Percentiles rank a stretch among this genome's conserved stretches.
phyloP scores from a whole-genome alignment of 768 basidiomycete species.

The Termitomyces sp. region DNA sequence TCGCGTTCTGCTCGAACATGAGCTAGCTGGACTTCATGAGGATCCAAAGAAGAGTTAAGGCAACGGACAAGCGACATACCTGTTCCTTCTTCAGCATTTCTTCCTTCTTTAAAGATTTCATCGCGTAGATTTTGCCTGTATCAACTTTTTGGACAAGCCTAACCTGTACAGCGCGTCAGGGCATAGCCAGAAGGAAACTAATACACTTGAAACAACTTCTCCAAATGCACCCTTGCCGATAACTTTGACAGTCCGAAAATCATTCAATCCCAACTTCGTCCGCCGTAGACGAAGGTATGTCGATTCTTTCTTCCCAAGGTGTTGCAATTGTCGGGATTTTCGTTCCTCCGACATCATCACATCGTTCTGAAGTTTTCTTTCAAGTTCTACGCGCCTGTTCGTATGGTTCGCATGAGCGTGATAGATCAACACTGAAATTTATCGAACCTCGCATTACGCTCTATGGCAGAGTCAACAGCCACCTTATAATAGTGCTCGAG shows the following conservation, averaged over 20 bases:
- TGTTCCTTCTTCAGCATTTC: constrained; percentile 99
- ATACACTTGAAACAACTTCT: constrained; percentile 52
- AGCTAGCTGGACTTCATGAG: constrained; percentile 61
- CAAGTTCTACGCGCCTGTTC: constrained; percentile 78
- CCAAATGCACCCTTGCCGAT: constrained; percentile 99
- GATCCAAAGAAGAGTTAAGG: neutral
- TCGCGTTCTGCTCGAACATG: constrained; percentile 98
- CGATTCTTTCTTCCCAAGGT: constrained; percentile 83
- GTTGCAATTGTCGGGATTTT: constrained; percentile 76
- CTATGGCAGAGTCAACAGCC: constrained; percentile 92
- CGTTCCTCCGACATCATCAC: constrained; percentile 72
- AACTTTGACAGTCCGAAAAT: constrained; percentile 96
- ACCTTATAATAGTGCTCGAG: constrained; percentile 97
- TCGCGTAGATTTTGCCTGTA: constrained; percentile 97
- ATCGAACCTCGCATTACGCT: constrained; percentile 80
- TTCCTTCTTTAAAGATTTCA: constrained; percentile 96
- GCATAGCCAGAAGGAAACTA: neutral
- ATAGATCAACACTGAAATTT: neutral
- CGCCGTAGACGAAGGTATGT: constrained; percentile 83
- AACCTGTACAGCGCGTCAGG: constrained; percentile 37
- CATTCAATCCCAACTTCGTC: constrained; percentile 84
- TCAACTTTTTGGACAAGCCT: constrained; percentile 94
- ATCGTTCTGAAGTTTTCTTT: constrained; percentile 71
- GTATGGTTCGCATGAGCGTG: neutral
- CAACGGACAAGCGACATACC: constrained; percentile 31